Conservation (phyloP, 2,329 filamentous ascomycete species). For the Penicillium crustosum region DNA sequence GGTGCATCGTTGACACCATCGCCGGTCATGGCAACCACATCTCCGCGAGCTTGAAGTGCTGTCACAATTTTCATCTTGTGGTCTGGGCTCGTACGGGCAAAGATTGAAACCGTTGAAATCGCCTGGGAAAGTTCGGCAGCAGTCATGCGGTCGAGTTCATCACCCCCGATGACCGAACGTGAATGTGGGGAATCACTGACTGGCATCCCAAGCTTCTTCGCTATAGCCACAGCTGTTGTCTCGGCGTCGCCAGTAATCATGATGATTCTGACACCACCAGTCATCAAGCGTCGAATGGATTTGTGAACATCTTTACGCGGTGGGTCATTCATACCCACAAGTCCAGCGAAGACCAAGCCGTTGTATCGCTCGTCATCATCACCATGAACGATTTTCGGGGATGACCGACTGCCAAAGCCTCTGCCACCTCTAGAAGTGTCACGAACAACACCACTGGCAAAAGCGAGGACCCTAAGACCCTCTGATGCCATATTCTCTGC, state of each 20-base stretch:
- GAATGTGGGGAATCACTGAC: slow-evolving; percentile 60
- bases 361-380: slow-evolving; percentile 73
- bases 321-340: slow-evolving; percentile 97
- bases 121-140: slow-evolving; percentile 79
- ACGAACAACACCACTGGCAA: slow-evolving; percentile 77
- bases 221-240: slow-evolving; percentile 90
- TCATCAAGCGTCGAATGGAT: slow-evolving; percentile 85
- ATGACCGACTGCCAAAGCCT: slow-evolving; percentile 57
- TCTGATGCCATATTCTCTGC: slow-evolving; percentile 85
- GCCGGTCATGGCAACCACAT: slow-evolving; percentile 98
- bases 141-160: slow-evolving; percentile 91
- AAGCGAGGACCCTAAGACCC: slow-evolving; percentile 85
- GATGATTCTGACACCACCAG: slow-evolving; percentile 92
- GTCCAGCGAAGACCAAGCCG: slow-evolving; percentile 81
- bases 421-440: slow-evolving; percentile 45
- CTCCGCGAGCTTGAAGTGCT: slow-evolving; percentile 85
- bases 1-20: slow-evolving; percentile 98
- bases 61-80: slow-evolving; percentile 97
- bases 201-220: slow-evolving; percentile 90
- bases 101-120: slow-evolving; percentile 87
- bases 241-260: slow-evolving; percentile 99
- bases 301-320: slow-evolving; percentile 85
- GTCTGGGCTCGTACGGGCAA: slow-evolving; percentile 92
- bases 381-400: slow-evolving; percentile 38
- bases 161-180: slow-evolving; percentile 72